Percentiles rank a stretch among this genome's conserved stretches.
Conservation (phyloP, 805 yeast species). For the Candida multigemmis region DNA sequence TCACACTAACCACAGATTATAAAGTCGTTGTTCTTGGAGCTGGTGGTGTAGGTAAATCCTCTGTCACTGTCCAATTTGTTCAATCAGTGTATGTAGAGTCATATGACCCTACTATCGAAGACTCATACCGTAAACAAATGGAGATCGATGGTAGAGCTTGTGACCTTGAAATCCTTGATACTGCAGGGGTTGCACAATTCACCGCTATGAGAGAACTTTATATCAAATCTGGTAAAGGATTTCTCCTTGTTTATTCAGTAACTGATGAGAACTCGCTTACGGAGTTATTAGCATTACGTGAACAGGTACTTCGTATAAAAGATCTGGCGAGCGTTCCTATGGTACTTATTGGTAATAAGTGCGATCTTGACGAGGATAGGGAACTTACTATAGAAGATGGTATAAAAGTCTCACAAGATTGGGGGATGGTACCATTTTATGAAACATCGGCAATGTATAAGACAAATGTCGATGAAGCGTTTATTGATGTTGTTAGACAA, state of each 20-base stretch:
- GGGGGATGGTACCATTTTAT: constrained; percentile 89
- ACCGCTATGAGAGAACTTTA: constrained; percentile 91
- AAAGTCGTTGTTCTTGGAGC: constrained; percentile 90
- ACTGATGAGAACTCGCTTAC: constrained; percentile 58
- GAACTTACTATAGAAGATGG: constrained; percentile 78
- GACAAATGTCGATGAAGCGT: constrained; percentile 86
- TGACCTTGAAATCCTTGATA: constrained; percentile 62
- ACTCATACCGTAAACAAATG: constrained; percentile 82
- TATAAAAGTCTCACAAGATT: constrained; percentile 67
- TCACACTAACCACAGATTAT: too few relatives aligned
- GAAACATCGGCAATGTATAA: constrained; percentile 90
- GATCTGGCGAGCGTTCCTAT: constrained; percentile 73
- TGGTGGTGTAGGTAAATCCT: constrained; percentile 96
- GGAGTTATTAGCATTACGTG: constrained; percentile 70
- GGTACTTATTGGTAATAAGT: constrained; percentile 87
- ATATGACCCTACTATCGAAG: constrained; percentile 96
- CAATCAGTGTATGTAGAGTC: constrained; percentile 85
- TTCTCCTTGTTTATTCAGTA: constrained; percentile 48
- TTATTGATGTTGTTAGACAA: constrained; percentile 80
- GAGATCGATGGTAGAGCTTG: constrained; percentile 84
- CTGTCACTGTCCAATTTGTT: constrained; percentile 85
- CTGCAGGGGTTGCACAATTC: constrained; percentile 75
- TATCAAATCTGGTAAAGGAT: constrained; percentile 80
- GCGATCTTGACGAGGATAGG: constrained; percentile 71
- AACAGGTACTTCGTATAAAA: constrained; percentile 78